Percentiles rank a stretch among this genome's conserved stretches.
phyloP scores from a whole-genome alignment of 768 basidiomycete species.

The Gautieria morchelliformis region DNA sequence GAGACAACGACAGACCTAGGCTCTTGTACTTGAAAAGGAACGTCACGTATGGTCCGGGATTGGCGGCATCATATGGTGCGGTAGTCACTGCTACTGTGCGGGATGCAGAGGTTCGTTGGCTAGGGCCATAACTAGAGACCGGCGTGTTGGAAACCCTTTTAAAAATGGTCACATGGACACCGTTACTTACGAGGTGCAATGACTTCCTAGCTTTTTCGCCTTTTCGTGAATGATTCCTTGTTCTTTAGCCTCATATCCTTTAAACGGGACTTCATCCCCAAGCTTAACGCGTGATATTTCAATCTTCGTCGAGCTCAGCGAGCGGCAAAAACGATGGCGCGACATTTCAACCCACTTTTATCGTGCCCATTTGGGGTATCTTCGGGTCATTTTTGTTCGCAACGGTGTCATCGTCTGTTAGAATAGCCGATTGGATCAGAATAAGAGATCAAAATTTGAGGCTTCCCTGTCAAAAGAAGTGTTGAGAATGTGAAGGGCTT shows the following conservation, averaged over 20 bases:
- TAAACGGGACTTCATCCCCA: constrained; percentile 4
- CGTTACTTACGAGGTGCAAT: constrained; percentile 36
- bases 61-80: constrained; percentile 33
- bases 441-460: not conserved
- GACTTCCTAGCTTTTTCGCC: constrained; percentile 20
- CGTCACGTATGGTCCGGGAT: constrained; percentile 42
- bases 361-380: constrained; percentile 7
- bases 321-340: not conserved
- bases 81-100: constrained; percentile 28
- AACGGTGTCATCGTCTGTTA: constrained; percentile 8
- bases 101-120: constrained; percentile 5
- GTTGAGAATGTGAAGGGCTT: constrained; percentile 53
- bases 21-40: constrained; percentile 53
- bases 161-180: not conserved
- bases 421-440: not conserved
- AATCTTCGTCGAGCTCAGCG: not conserved
- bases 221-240: constrained; percentile 4
- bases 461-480: constrained; percentile 30
- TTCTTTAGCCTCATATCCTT: constrained; percentile 4
- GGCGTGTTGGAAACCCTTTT: not conserved
- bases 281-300: constrained; percentile 8
- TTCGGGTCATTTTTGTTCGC: constrained; percentile 2
- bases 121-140: constrained; percentile 3
- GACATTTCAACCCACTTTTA: not conserved
- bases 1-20: not conserved